These are phyloP conservation scores for Daldinia concentrica DNA, from an alignment of 495 filamentous ascomycete species.

Conservation along the genomic window DNA sequence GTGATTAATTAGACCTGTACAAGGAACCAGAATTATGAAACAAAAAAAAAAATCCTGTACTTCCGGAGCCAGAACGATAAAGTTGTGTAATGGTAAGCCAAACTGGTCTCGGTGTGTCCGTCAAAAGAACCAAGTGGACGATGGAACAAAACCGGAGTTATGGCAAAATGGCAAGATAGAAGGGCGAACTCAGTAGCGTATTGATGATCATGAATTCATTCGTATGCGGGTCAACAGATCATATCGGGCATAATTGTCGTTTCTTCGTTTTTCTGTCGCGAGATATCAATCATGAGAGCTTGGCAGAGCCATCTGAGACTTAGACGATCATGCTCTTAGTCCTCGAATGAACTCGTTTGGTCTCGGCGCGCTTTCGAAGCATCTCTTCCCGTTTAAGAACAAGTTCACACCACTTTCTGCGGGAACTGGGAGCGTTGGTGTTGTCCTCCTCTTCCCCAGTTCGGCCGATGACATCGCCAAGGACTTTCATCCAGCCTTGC, in stretches of 20 bases:
- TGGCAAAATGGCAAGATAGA: not conserved
- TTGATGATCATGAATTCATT: conserved; percentile 30
- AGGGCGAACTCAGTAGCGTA: conserved; percentile 3
- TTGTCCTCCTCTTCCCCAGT: conserved; percentile 48
- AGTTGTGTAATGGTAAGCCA: not conserved
- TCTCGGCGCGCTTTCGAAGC: conserved; percentile 51
- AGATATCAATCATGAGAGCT: conserved; percentile 23
- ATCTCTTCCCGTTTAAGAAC: conserved; percentile 72
- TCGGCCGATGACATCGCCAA: conserved; percentile 84
- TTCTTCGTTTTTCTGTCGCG: conserved; percentile 33
- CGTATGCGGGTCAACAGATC: conserved; percentile 28
- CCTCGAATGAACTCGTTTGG: conserved; percentile 57
- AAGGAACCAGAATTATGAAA: conserved; percentile 3
- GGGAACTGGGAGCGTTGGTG: conserved; percentile 49
- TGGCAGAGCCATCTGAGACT: conserved; percentile 22
- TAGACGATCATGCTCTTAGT: conserved; percentile 65
- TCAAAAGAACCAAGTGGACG: conserved; percentile 3
- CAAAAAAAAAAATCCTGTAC: conserved; percentile 9
- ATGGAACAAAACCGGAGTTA: not conserved
- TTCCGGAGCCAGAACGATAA: conserved; percentile 2
- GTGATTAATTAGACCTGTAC: not conserved
- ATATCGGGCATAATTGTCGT: conserved; percentile 34
- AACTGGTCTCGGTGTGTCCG: not conserved
- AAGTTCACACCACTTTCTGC: conserved; percentile 82
- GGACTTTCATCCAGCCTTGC: conserved; percentile 91